A percentile compares a stretch with the other conserved stretches of the same genome.
Evolutionary conservation across 163 green algal species (phyloP).

Genomic region (Chlorella variabilis): DNA sequence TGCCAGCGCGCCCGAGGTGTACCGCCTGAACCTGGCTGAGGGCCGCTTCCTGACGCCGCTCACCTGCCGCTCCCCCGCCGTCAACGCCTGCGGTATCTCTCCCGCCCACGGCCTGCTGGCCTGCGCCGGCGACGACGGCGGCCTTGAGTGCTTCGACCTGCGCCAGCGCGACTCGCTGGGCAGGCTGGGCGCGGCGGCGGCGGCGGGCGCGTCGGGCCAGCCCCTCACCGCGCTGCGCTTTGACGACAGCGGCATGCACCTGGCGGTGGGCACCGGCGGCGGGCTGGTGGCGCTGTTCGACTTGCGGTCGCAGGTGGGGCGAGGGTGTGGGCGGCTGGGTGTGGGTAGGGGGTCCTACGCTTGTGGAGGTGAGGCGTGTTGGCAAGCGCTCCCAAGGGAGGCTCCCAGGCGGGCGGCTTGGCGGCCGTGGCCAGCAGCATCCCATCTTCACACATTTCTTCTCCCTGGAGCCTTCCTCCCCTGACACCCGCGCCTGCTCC

Average conservation of each 20-base stretch:
- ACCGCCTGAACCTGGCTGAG: slow-evolving; percentile 90
- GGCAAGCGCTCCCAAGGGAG: too few species aligned
- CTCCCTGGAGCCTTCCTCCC: too few species aligned
- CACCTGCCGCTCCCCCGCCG: slow-evolving; percentile 60
- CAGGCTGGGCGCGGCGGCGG: slow-evolving; percentile 73
- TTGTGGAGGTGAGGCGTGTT: too few species aligned
- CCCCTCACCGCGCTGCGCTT: slow-evolving; percentile 90
- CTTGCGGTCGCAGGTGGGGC: slow-evolving; percentile 70
- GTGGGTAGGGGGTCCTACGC: too few species aligned
- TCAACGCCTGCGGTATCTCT: slow-evolving; percentile 83
- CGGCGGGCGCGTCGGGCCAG: slow-evolving; percentile 63
- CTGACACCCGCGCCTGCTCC: too few species aligned
- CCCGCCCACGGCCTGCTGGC: slow-evolving; percentile 89
- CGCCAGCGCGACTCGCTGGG: slow-evolving; percentile 65
- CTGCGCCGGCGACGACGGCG: slow-evolving; percentile 86
- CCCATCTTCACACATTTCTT: too few species aligned
- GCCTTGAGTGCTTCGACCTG: slow-evolving; percentile 95
- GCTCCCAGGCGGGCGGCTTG: too few species aligned
- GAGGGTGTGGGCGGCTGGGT: neutral
- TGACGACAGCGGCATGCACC: slow-evolving; percentile 81
- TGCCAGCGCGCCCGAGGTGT: slow-evolving; percentile 85
- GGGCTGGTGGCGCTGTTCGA: slow-evolving; percentile 96
- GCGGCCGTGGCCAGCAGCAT: too few species aligned
- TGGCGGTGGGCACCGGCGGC: slow-evolving; percentile 88
- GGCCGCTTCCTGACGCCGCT: slow-evolving; percentile 91